Evolutionary conservation across 305 asterid genomes (phyloP).

Genomic region (Withania somnifera): DNA sequence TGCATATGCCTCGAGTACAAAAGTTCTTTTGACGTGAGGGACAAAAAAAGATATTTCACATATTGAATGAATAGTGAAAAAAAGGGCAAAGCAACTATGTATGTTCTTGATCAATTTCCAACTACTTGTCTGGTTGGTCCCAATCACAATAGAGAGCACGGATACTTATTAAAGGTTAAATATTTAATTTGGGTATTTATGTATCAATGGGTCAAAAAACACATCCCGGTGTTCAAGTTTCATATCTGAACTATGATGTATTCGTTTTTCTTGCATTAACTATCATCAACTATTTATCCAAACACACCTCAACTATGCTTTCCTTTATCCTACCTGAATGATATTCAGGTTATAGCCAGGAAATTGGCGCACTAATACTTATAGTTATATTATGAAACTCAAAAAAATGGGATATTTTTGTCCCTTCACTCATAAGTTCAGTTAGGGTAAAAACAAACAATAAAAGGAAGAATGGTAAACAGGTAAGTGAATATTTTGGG

Average conservation of each 20-base stretch:
- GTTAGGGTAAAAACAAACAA: neutral
- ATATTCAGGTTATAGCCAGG: too few species aligned
- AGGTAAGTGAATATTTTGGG: neutral
- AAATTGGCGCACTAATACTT: too few species aligned
- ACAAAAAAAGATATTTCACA: neutral
- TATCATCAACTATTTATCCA: neutral
- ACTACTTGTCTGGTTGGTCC: neutral
- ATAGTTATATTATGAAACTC: too few species aligned
- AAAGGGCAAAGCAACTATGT: neutral
- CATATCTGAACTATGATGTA: neutral
- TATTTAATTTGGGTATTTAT: neutral
- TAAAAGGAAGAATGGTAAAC: neutral
- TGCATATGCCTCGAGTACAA: neutral
- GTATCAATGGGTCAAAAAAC: neutral
- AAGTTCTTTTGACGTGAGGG: neutral
- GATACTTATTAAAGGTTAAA: neutral
- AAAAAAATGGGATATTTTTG: neutral
- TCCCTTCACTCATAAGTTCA: neutral
- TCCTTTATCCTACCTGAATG: too few species aligned
- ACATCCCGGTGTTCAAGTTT: neutral
- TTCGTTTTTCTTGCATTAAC: neutral
- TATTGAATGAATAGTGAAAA: neutral
- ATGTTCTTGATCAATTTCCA: neutral
- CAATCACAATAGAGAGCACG: neutral
- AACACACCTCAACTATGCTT: neutral